Evolutionary conservation across 805 yeast species (phyloP).

Genomic region (Blastobotrys parvus): DNA sequence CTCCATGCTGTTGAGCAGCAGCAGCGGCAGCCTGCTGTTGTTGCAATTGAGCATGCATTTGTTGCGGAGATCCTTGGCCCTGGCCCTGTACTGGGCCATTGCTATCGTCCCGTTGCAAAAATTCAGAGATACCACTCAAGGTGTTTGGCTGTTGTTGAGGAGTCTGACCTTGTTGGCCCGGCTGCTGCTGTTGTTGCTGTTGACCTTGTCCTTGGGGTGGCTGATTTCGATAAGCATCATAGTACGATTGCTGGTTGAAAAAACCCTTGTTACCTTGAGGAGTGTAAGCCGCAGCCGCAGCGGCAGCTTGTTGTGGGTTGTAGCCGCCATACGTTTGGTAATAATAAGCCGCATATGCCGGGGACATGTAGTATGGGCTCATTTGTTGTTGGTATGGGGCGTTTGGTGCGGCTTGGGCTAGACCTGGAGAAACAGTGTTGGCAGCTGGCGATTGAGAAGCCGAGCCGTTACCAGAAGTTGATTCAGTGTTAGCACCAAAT

Average conservation of each 20-base stretch:
- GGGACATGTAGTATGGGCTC: conserved; percentile 21
- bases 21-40: conserved; percentile 16
- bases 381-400: conserved; percentile 14
- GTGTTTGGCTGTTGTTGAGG: conserved; percentile 9
- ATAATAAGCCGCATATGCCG: conserved; percentile 21
- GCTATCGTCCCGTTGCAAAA: conserved; percentile 16
- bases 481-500: conserved; percentile 1
- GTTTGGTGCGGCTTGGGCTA: conserved; percentile 11
- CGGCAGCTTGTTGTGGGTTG: conserved; percentile 19
- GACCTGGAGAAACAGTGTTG: conserved; percentile 14
- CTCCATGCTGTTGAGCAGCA: conserved; percentile 18
- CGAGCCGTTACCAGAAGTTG: conserved; percentile 6
- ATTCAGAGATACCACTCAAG: conserved; percentile 17
- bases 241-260: conserved; percentile 18
- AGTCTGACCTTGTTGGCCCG: conserved; percentile 21
- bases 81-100: neutral
- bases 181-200: conserved; percentile 22
- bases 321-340: conserved; percentile 21
- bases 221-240: conserved; percentile 10
- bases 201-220: conserved; percentile 21
- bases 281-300: conserved; percentile 17
- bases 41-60: conserved; percentile 23
- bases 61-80: conserved; percentile 22
- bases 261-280: conserved; percentile 19
- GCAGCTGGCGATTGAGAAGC: conserved; percentile 18